A percentile compares a stretch with the other conserved stretches of the same genome.
phyloP scores from a whole-genome alignment of 2,329 filamentous ascomycete genomes.

The Clonostachys byssicola region DNA sequence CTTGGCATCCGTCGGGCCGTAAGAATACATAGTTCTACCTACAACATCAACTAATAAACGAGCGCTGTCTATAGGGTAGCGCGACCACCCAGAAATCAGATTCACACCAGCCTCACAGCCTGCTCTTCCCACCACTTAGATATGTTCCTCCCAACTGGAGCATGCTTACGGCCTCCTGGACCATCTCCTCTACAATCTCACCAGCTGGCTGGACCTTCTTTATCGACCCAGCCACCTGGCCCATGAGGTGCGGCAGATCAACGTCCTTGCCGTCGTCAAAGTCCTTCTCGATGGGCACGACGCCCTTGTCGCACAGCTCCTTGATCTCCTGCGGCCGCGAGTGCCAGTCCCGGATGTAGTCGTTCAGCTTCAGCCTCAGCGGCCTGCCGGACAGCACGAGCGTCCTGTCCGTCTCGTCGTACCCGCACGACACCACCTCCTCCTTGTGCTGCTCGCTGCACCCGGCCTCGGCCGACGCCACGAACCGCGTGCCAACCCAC shows the following conservation, averaged over 20 bases:
- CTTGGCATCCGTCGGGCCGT: too few relatives aligned
- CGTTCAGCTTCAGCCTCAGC: constrained; percentile 74
- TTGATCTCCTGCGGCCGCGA: constrained; percentile 68
- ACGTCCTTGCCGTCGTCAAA: constrained; percentile 78
- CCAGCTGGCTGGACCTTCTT: constrained; percentile 73
- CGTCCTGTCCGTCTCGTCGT: constrained; percentile 77
- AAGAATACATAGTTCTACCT: too few relatives aligned
- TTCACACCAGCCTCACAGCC: neutral
- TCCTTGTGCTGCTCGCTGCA: constrained; percentile 81
- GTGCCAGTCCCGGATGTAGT: constrained; percentile 83
- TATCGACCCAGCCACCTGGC: constrained; percentile 82
- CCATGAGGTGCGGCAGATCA: constrained; percentile 88
- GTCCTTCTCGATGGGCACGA: constrained; percentile 80
- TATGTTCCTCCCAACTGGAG: constrained; percentile 60
- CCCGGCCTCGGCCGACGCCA: constrained; percentile 76
- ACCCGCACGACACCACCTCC: constrained; percentile 74
- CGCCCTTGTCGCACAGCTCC: constrained; percentile 68
- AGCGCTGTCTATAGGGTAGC: too few relatives aligned
- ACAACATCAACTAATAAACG: too few relatives aligned
- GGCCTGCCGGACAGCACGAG: constrained; percentile 80
- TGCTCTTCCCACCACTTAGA: constrained; percentile 26
- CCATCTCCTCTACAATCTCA: constrained; percentile 89
- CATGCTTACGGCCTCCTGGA: constrained; percentile 67
- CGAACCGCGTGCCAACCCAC: constrained; percentile 93
- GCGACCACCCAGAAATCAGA: too few relatives aligned